These are phyloP conservation scores for Dothistroma pini DNA, from an alignment of 2,329 filamentous ascomycete genomes.

Conservation along the genomic window DNA sequence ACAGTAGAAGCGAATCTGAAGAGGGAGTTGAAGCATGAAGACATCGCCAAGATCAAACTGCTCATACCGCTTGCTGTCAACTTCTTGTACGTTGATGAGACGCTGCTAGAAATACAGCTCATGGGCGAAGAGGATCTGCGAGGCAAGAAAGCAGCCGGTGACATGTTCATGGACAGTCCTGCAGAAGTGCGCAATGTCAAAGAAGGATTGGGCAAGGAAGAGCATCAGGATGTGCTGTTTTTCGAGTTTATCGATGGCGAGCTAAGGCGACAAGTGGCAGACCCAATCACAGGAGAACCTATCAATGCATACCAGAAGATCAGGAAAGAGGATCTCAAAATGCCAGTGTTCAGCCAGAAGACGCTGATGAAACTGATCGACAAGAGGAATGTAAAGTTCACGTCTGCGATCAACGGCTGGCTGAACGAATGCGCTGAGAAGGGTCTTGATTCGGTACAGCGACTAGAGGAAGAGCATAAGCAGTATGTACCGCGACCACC, in stretches of 20 bases:
- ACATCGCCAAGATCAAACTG: constrained; percentile 77
- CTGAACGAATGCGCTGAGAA: constrained; percentile 68
- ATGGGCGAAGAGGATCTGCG: constrained; percentile 66
- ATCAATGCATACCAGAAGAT: constrained; percentile 65
- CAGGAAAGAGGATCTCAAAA: constrained; percentile 75
- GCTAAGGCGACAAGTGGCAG: constrained; percentile 71
- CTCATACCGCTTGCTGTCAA: constrained; percentile 74
- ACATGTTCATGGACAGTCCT: constrained; percentile 45
- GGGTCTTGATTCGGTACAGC: constrained; percentile 62
- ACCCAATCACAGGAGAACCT: constrained; percentile 69
- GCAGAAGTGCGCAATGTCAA: constrained; percentile 35
- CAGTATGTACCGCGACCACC: constrained; percentile 61
- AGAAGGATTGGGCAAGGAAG: constrained; percentile 36
- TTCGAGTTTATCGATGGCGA: constrained; percentile 95
- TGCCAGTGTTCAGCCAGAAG: constrained; percentile 90
- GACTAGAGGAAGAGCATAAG: constrained; percentile 58
- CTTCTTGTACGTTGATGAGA: constrained; percentile 83
- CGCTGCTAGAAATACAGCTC: constrained; percentile 74
- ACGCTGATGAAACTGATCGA: constrained; percentile 87
- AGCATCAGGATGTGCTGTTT: constrained; percentile 63
- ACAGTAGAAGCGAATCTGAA: constrained; percentile 82
- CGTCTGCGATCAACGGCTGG: constrained; percentile 70
- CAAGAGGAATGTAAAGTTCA: constrained; percentile 82
- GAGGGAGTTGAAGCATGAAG: constrained; percentile 64
- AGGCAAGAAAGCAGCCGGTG: constrained; percentile 53